Conservation (phyloP, 2,329 filamentous ascomycete species). For the Sordariomycetes sp. region DNA sequence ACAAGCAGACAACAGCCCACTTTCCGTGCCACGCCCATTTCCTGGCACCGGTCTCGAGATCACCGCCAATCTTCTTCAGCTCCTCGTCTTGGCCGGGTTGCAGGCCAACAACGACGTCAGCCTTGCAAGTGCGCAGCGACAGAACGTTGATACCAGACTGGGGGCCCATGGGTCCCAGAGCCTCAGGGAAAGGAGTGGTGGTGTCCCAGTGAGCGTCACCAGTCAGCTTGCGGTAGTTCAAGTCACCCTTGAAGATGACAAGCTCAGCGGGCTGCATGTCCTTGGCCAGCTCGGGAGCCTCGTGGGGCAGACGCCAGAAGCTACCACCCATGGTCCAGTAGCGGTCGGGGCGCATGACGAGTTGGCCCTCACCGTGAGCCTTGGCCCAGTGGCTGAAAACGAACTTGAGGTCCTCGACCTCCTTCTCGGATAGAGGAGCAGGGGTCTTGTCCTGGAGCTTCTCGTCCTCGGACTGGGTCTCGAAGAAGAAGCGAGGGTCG, state of each 20-base stretch:
- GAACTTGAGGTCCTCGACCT: conserved; percentile 59
- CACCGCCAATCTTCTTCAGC: conserved; percentile 58
- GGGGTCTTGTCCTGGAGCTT: conserved; percentile 46
- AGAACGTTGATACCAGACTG: conserved; percentile 77
- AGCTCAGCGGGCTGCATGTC: conserved; percentile 79
- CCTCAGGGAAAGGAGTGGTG: conserved; percentile 75
- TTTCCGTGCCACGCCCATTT: conserved; percentile 96
- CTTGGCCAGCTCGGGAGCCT: conserved; percentile 57
- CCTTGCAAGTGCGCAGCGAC: conserved; percentile 89
- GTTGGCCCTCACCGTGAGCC: conserved; percentile 74
- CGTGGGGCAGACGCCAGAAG: conserved; percentile 75
- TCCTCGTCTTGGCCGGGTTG: conserved; percentile 73
- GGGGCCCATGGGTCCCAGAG: conserved; percentile 77
- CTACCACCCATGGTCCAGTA: conserved; percentile 89
- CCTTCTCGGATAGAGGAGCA: conserved; percentile 54
- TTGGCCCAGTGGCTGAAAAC: conserved; percentile 75
- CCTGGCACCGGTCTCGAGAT: conserved; percentile 55
- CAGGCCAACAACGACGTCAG: conserved; percentile 90
- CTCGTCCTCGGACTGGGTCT: conserved; percentile 61
- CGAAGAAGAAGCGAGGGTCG: conserved; percentile 70
- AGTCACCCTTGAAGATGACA: conserved; percentile 92
- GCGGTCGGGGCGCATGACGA: conserved; percentile 72
- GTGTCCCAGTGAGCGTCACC: conserved; percentile 74
- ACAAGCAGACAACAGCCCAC: conserved; percentile 75
- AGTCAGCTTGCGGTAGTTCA: conserved; percentile 92